phyloP scores from a whole-genome alignment of 768 basidiomycete genomes.

The Suillus subluteus region DNA sequence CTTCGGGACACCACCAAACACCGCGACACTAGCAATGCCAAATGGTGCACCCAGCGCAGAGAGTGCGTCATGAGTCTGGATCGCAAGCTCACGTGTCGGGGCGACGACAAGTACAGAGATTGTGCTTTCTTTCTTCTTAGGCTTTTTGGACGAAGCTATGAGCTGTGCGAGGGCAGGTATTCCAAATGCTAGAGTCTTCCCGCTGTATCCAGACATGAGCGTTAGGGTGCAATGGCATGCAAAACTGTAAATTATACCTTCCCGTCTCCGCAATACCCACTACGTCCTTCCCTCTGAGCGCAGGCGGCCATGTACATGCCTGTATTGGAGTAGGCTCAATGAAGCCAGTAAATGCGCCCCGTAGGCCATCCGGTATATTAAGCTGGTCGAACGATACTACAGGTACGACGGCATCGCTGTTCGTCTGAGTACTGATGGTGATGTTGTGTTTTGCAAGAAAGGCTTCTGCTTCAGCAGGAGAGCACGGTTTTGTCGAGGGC shows the following conservation, averaged over 20 bases:
- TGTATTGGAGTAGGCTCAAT: slow-evolving; percentile 94
- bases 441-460: slow-evolving; percentile 78
- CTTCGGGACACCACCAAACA: slow-evolving; percentile 96
- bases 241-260: slow-evolving; percentile 47
- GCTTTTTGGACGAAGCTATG: slow-evolving; percentile 42
- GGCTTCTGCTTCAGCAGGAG: slow-evolving; percentile 50
- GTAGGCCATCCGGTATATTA: slow-evolving; percentile 63
- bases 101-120: slow-evolving; percentile 81
- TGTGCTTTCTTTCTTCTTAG: slow-evolving; percentile 36
- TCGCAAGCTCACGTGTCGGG: slow-evolving; percentile 94
- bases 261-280: slow-evolving; percentile 98
- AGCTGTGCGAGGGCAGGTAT: slow-evolving; percentile 84
- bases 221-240: not conserved
- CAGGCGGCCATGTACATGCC: slow-evolving; percentile 92
- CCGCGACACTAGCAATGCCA: slow-evolving; percentile 79
- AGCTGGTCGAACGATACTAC: slow-evolving; percentile 78
- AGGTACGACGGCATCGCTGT: slow-evolving; percentile 56
- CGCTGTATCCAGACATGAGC: slow-evolving; percentile 49
- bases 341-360: slow-evolving; percentile 68
- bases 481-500: slow-evolving; percentile 29
- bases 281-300: slow-evolving; percentile 81
- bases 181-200: slow-evolving; percentile 96
- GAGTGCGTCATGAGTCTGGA: slow-evolving; percentile 91
- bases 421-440: slow-evolving; percentile 62
- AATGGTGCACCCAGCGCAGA: slow-evolving; percentile 72